phyloP scores from a whole-genome alignment of 2,329 filamentous ascomycete genomes.

The Penicillium sp. region DNA sequence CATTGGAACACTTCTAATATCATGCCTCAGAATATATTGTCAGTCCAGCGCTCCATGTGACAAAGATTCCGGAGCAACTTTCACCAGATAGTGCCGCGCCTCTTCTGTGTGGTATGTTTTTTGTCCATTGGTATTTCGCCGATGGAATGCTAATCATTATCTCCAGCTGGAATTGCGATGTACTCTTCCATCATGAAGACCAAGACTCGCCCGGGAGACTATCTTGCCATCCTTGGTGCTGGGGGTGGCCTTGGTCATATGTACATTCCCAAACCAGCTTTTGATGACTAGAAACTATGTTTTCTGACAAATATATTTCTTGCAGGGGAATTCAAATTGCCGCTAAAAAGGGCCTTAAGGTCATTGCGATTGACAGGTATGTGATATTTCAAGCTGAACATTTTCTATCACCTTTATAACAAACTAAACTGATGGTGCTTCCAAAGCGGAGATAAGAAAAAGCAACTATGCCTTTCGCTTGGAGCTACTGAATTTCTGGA shows the following conservation, averaged over 20 bases:
- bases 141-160: neutral
- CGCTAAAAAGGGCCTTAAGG: slow-evolving; percentile 36
- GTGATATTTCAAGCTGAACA: neutral
- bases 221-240: slow-evolving; percentile 39
- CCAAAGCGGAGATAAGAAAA: slow-evolving; percentile 36
- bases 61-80: slow-evolving; percentile 36
- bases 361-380: slow-evolving; percentile 42
- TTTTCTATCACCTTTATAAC: neutral
- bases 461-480: slow-evolving; percentile 34
- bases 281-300: neutral
- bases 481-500: slow-evolving; percentile 39
- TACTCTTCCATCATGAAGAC: slow-evolving; percentile 43
- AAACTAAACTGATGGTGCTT: neutral
- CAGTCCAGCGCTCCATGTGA: slow-evolving; percentile 38
- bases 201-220: slow-evolving; percentile 36
- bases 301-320: neutral
- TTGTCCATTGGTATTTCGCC: neutral
- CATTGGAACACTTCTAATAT: neutral
- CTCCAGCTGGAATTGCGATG: slow-evolving; percentile 39
- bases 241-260: slow-evolving; percentile 44
- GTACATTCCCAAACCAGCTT: slow-evolving; percentile 20
- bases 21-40: slow-evolving; percentile 34
- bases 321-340: slow-evolving; percentile 41
- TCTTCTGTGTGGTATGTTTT: slow-evolving; percentile 38
- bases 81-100: slow-evolving; percentile 37